Conservation (phyloP, 768 basidiomycete genomes). For the Naganishia vishniacii region DNA sequence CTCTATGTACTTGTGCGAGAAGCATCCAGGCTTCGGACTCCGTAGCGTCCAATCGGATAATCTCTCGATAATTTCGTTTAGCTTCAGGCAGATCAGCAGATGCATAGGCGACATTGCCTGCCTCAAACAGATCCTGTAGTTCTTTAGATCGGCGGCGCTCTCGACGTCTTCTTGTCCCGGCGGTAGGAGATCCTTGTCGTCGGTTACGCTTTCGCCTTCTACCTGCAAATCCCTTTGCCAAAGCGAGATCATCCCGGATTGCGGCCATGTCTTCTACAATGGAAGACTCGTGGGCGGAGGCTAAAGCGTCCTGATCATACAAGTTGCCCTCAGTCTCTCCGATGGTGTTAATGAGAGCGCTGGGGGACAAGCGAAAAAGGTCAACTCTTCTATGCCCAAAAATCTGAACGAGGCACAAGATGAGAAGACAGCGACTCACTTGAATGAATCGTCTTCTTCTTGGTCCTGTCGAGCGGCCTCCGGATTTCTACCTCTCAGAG, state of each 20-base stretch:
- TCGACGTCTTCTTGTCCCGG: constrained; percentile 19
- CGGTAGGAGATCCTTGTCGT: constrained; percentile 31
- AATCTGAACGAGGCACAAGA: too few relatives aligned
- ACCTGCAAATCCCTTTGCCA: constrained; percentile 18
- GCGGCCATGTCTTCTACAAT: constrained; percentile 20
- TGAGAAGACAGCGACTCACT: background rate
- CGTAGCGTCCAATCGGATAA: constrained; percentile 86
- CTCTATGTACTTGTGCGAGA: constrained; percentile 74
- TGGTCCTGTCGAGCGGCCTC: constrained; percentile 6
- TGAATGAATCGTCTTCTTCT: constrained; percentile 18
- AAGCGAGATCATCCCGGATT: constrained; percentile 30
- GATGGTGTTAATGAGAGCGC: constrained; percentile 9
- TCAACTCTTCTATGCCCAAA: too few relatives aligned
- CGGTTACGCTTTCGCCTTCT: constrained; percentile 24
- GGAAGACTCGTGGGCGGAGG: background rate
- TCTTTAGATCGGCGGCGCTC: constrained; percentile 44
- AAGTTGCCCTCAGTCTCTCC: background rate
- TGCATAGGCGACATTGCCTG: constrained; percentile 81
- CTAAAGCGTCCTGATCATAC: constrained; percentile 6
- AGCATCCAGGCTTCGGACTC: constrained; percentile 80
- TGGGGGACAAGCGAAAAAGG: background rate
- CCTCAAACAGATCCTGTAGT: constrained; percentile 60
- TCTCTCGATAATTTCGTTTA: constrained; percentile 76
- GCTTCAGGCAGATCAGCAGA: constrained; percentile 63
- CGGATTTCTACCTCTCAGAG: background rate